Evolutionary conservation across 768 basidiomycete species (phyloP).

Genomic region (Suillus bovinus): DNA sequence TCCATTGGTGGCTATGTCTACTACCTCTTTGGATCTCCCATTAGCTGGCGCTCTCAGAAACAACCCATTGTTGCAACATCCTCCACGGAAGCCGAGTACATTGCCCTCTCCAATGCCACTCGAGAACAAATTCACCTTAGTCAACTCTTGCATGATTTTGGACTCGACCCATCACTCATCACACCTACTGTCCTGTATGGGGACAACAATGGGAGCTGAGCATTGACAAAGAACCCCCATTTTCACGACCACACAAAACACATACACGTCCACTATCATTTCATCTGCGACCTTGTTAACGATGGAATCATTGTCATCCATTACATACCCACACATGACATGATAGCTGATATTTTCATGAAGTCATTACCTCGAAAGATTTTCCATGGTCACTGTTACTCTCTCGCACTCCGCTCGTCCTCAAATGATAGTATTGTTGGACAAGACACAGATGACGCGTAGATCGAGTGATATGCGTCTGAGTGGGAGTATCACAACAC

Average conservation of each 20-base stretch:
- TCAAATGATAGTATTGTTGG: too few species aligned
- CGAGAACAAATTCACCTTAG: too few species aligned
- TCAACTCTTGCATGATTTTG: too few species aligned
- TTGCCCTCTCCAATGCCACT: too few species aligned
- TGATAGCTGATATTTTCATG: conserved; percentile 22
- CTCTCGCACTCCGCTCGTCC: not conserved
- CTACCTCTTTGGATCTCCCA: conserved; percentile 25
- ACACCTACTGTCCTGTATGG: too few species aligned
- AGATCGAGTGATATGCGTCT: too few species aligned
- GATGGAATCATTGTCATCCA: conserved; percentile 14
- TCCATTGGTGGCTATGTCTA: conserved; percentile 26
- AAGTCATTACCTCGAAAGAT: conserved; percentile 7
- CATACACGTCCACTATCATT: conserved; percentile 28
- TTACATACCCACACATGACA: conserved; percentile 21
- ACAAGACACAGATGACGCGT: too few species aligned
- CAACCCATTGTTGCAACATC: conserved; percentile 34
- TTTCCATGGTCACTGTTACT: not conserved
- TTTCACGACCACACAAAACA: conserved; percentile 29
- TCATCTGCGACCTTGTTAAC: conserved; percentile 16
- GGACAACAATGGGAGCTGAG: conserved; percentile 25
- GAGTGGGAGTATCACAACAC: too few species aligned
- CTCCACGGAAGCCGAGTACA: too few species aligned
- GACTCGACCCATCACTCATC: too few species aligned
- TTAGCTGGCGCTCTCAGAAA: conserved; percentile 35
- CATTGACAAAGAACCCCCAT: conserved; percentile 3